These are phyloP conservation scores for Emmonsia crescens DNA, from an alignment of 2,329 filamentous ascomycete genomes.

Conservation along the genomic window DNA sequence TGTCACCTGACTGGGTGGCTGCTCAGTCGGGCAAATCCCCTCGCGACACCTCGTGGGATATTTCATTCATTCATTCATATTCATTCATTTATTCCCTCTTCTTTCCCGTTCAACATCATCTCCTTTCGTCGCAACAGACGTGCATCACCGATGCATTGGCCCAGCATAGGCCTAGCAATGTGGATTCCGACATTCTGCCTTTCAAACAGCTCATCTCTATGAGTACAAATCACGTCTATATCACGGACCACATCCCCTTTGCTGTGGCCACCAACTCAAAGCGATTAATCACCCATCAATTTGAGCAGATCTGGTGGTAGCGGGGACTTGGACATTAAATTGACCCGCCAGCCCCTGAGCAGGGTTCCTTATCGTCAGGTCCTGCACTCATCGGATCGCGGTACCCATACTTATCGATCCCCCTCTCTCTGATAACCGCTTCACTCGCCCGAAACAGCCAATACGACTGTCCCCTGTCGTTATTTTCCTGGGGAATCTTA, in stretches of 20 bases:
- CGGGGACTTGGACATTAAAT: neutral
- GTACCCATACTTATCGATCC: neutral
- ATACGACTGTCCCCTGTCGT: neutral
- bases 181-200: neutral
- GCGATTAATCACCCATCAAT: neutral
- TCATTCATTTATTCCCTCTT: neutral
- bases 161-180: neutral
- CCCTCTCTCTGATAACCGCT: neutral
- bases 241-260: neutral
- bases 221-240: neutral
- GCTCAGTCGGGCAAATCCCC: neutral
- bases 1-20: neutral
- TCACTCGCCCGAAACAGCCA: neutral
- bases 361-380: neutral
- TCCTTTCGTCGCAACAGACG: neutral
- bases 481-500: neutral
- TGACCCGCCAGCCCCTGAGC: neutral
- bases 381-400: neutral
- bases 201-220: neutral
- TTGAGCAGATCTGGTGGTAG: neutral
- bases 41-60: neutral
- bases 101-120: neutral
- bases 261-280: neutral
- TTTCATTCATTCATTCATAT: too few species aligned
- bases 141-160: neutral